Evolutionary conservation across 139 green algal species (phyloP).

Genomic region (Chlorella sp.): DNA sequence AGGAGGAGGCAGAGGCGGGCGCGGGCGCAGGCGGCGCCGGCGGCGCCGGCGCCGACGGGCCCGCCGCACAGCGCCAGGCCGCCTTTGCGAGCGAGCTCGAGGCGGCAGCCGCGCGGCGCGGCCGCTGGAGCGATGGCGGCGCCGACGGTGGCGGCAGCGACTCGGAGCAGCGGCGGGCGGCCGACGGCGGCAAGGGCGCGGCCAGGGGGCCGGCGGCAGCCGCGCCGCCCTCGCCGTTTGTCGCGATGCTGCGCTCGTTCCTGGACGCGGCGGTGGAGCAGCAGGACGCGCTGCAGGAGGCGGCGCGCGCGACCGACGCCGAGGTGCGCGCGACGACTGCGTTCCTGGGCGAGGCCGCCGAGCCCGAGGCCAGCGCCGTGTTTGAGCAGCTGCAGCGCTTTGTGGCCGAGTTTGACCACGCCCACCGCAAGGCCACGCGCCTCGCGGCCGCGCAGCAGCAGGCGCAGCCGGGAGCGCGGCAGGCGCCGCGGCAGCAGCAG

Average conservation of each 20-base stretch:
- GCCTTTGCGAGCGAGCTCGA: conserved; percentile 24
- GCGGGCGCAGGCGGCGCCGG: conserved; percentile 5
- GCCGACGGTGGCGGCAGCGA: neutral
- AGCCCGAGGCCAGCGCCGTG: conserved; percentile 5
- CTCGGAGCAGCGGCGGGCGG: neutral
- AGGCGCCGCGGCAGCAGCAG: no score
- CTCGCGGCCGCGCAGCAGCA: no score
- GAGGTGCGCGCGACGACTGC: neutral
- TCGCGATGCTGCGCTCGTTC: conserved; percentile 20
- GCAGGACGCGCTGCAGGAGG: conserved; percentile 9
- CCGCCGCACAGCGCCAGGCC: conserved; percentile 6
- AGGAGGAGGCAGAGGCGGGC: conserved; percentile 5
- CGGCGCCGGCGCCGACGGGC: neutral
- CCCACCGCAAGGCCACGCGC: no score
- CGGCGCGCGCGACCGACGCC: neutral
- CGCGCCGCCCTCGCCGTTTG: conserved; percentile 12
- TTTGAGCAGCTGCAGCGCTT: conserved; percentile 38
- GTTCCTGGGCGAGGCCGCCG: conserved; percentile 33
- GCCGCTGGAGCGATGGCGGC: neutral
- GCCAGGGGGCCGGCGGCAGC: neutral
- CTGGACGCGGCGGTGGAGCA: conserved; percentile 1
- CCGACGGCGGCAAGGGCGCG: neutral
- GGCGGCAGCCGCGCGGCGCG: neutral
- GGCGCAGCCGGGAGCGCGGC: no score
- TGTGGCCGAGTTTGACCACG: conserved; percentile 22